Conservation (phyloP, 108 stramenopile genomes). For the Schizochytrium sp. region DNA sequence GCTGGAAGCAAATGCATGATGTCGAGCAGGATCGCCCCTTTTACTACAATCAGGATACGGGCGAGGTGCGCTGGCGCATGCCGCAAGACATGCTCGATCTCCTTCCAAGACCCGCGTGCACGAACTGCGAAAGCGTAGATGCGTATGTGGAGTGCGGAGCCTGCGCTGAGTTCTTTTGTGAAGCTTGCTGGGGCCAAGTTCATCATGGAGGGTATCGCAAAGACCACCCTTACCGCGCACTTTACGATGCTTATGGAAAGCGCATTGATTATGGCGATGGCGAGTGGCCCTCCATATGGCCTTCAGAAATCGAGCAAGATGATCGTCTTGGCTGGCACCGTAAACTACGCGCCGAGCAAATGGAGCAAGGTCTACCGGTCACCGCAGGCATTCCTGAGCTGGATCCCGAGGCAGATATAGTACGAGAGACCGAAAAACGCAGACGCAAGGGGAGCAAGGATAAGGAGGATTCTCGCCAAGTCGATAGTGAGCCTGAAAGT, state of each 20-base stretch:
- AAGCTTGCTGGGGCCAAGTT: slow-evolving; percentile 42
- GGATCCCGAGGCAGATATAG: not conserved
- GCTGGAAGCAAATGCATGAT: slow-evolving; percentile 62
- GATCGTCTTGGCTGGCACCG: slow-evolving; percentile 42
- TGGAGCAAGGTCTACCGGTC: not conserved
- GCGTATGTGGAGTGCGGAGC: slow-evolving; percentile 58
- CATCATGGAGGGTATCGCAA: slow-evolving; percentile 47
- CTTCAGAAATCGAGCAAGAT: slow-evolving; percentile 52
- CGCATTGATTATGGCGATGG: slow-evolving; percentile 60
- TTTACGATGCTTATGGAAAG: slow-evolving; percentile 54
- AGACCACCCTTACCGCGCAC: slow-evolving; percentile 41
- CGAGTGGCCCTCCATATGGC: slow-evolving; percentile 41
- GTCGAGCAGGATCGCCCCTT: slow-evolving; percentile 35
- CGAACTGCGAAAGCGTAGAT: slow-evolving; percentile 53
- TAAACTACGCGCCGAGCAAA: not conserved
- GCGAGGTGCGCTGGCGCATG: slow-evolving; percentile 69
- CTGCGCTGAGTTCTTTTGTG: slow-evolving; percentile 64
- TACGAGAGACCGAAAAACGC: not conserved
- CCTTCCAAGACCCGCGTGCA: slow-evolving; percentile 58
- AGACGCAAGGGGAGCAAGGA: not conserved
- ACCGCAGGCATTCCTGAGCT: not conserved
- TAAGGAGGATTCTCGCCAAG: not conserved
- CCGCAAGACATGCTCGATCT: slow-evolving; percentile 66
- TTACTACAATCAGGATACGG: slow-evolving; percentile 68
- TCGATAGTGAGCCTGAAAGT: not conserved